Evolutionary conservation across 768 basidiomycete genomes (phyloP).

Genomic region (Calocybe gangraenosa): DNA sequence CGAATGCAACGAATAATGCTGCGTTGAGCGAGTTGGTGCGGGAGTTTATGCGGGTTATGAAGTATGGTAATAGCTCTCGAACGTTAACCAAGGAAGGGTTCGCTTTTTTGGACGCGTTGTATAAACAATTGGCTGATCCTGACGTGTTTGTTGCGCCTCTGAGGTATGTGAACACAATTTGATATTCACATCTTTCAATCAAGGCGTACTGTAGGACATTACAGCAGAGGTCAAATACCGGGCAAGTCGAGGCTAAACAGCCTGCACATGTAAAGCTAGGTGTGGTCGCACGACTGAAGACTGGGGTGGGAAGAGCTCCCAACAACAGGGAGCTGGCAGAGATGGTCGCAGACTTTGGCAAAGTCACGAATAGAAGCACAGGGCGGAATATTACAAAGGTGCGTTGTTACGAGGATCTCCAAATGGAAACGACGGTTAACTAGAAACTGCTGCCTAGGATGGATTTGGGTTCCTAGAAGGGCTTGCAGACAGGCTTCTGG

Average conservation of each 20-base stretch:
- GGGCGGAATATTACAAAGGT: constrained; percentile 74
- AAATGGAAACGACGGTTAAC: background rate
- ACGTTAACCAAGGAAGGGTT: constrained; percentile 70
- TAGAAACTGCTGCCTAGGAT: constrained; percentile 32
- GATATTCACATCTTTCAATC: constrained; percentile 2
- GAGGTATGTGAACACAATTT: constrained; percentile 33
- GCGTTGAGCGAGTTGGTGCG: constrained; percentile 49
- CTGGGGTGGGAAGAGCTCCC: constrained; percentile 46
- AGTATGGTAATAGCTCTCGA: constrained; percentile 56
- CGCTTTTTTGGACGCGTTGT: constrained; percentile 62
- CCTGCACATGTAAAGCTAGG: constrained; percentile 54
- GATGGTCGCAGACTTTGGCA: constrained; percentile 69
- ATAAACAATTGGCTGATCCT: constrained; percentile 69
- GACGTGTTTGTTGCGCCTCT: constrained; percentile 54
- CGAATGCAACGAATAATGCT: constrained; percentile 48
- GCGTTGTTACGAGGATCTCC: background rate
- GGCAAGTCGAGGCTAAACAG: constrained; percentile 35
- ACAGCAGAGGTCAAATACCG: constrained; percentile 32
- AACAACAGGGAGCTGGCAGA: constrained; percentile 55
- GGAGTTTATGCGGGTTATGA: constrained; percentile 60
- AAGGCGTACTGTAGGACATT: constrained; percentile 10
- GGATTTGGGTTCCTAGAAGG: constrained; percentile 67
- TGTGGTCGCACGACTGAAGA: constrained; percentile 52
- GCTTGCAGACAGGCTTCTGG: constrained; percentile 48
- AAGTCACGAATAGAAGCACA: constrained; percentile 62